phyloP scores from a whole-genome alignment of 1,284 basidiomycete genomes.

The Pulveroboletus sp. region DNA sequence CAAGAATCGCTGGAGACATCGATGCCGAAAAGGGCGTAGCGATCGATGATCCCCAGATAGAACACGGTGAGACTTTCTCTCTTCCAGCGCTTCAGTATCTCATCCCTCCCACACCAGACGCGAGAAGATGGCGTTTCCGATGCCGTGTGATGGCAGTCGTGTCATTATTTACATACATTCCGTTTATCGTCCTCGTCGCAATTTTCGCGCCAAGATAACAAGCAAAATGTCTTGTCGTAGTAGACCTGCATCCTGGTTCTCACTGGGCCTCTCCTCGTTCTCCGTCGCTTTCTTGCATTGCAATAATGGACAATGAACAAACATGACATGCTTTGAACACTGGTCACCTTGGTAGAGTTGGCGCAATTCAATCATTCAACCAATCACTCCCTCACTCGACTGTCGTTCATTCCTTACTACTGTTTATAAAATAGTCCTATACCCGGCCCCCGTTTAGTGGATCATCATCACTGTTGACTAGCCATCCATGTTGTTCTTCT shows the following conservation, averaged over 20 bases:
- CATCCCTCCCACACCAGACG: conserved; percentile 47
- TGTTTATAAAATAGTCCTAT: conserved; percentile 34
- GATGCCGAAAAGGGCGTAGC: conserved; percentile 69
- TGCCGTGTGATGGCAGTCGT: conserved; percentile 70
- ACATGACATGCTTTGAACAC: conserved; percentile 11
- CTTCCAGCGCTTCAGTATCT: conserved; percentile 5
- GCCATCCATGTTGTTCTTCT: conserved; percentile 27
- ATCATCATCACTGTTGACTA: conserved; percentile 25
- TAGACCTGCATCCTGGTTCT: conserved; percentile 6
- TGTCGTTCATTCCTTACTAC: conserved; percentile 26
- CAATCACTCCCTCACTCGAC: conserved; percentile 24
- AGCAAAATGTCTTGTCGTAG: conserved; percentile 12
- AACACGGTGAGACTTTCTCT: conserved; percentile 55
- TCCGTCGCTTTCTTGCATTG: conserved; percentile 30
- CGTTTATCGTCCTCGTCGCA: conserved; percentile 71
- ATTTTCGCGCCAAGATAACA: conserved; percentile 53
- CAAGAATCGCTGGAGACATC: conserved; percentile 57
- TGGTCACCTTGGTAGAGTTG: conserved; percentile 22
- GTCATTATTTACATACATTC: conserved; percentile 73
- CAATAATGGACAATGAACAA: conserved; percentile 24
- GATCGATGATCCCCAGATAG: conserved; percentile 76
- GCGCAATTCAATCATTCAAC: conserved; percentile 13
- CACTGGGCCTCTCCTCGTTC: conserved; percentile 2
- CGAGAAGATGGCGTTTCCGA: conserved; percentile 66
- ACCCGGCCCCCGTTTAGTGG: conserved; percentile 21